Evolutionary conservation across 2,329 filamentous ascomycete species (phyloP).

Genomic region (Zalaria obscura): DNA sequence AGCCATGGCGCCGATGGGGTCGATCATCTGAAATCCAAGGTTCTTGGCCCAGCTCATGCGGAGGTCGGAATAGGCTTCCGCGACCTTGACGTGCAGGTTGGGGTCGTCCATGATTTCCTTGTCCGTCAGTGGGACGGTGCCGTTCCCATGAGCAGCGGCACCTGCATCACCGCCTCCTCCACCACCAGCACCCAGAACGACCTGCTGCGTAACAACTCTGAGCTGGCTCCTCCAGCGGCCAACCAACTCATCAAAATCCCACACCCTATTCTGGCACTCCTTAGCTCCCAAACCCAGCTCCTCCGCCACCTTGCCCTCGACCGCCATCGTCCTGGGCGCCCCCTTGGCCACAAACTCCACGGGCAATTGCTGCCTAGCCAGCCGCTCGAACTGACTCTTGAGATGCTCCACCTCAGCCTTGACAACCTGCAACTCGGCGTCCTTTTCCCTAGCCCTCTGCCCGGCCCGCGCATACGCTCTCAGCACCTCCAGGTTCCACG

Average conservation of each 20-base stretch:
- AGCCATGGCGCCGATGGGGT: too few relatives aligned
- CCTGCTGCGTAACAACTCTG: conserved; percentile 1
- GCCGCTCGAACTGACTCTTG: conserved; percentile 18
- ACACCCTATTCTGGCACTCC: conserved; percentile 4
- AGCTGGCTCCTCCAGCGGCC: conserved; percentile 7
- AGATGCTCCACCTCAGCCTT: conserved; percentile 28
- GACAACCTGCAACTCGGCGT: conserved; percentile 23
- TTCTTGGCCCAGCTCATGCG: background rate
- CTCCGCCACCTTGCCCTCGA: conserved; percentile 4
- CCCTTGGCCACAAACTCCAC: conserved; percentile 15
- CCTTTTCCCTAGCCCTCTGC: conserved; percentile 21
- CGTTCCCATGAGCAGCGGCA: background rate
- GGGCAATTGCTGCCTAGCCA: conserved; percentile 18
- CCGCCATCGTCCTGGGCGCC: conserved; percentile 2
- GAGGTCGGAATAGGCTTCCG: background rate
- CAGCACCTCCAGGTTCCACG: conserved; percentile 32
- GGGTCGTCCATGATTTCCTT: too few relatives aligned
- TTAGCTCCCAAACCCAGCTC: conserved; percentile 4
- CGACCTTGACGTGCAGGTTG: background rate
- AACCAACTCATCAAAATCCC: conserved; percentile 8
- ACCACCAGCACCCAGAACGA: conserved; percentile 1
- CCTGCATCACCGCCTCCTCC: background rate
- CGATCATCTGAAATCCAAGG: too few relatives aligned
- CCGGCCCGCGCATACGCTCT: conserved; percentile 28
- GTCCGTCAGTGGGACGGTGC: background rate